Conservation (phyloP, 371 early-diverging fungal species). For the Coelomomyces lativittatus region DNA sequence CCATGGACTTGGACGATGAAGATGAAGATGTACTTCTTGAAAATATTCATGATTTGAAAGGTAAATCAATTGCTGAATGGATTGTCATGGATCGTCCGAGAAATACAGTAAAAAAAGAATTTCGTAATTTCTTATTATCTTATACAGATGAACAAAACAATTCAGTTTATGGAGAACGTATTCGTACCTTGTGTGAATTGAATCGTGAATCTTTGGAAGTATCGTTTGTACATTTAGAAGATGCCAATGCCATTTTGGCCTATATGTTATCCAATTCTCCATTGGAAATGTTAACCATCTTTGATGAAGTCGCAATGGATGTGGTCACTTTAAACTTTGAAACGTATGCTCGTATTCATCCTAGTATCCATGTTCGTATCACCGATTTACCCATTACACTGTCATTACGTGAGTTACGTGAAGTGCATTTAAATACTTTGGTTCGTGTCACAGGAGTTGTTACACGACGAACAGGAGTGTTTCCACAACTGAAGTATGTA, state of each 20-base stretch:
- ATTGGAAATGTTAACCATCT: conserved; percentile 62
- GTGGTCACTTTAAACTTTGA: conserved; percentile 76
- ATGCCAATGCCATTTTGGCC: conserved; percentile 58
- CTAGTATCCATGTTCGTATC: conserved; percentile 89
- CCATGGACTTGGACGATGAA: conserved; percentile 10
- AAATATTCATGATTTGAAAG: conserved; percentile 35
- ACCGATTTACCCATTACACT: conserved; percentile 70
- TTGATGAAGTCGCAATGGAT: conserved; percentile 81
- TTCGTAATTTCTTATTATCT: conserved; percentile 67
- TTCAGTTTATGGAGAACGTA: conserved; percentile 79
- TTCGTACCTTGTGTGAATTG: conserved; percentile 71
- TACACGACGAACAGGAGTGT: conserved; percentile 83
- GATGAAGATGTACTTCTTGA: conserved; percentile 18
- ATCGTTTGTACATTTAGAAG: conserved; percentile 57
- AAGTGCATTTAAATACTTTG: conserved; percentile 79
- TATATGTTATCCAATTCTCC: conserved; percentile 77
- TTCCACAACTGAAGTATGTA: conserved; percentile 91
- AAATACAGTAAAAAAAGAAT: conserved; percentile 62
- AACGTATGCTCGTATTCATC: conserved; percentile 75
- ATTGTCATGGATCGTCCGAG: conserved; percentile 55
- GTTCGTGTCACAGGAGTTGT: conserved; percentile 91
- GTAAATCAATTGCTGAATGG: conserved; percentile 58
- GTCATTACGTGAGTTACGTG: conserved; percentile 73
- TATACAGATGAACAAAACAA: conserved; percentile 65
- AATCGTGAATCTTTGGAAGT: conserved; percentile 81